phyloP scores from a whole-genome alignment of 2,329 filamentous ascomycete species.

The Colletotrichum magnum region DNA sequence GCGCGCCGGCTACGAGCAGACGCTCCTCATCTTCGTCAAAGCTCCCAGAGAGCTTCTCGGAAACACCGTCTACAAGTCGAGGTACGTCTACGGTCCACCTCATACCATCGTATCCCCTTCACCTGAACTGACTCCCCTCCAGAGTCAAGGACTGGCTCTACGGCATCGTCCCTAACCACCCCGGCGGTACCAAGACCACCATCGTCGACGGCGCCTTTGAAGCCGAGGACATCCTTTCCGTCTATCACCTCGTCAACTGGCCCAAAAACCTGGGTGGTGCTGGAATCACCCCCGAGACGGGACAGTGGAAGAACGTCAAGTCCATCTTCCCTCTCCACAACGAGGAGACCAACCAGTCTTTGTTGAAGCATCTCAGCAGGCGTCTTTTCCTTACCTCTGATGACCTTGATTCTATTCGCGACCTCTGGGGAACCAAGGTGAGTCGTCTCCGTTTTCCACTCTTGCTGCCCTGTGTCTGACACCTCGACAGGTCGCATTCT shows the following conservation, averaged over 20 bases:
- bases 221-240: conserved; percentile 78
- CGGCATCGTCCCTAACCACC: conserved; percentile 75
- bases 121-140: conserved; percentile 6
- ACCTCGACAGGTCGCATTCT: conserved; percentile 74
- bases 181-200: conserved; percentile 67
- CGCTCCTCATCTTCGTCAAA: conserved; percentile 76
- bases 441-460: neutral
- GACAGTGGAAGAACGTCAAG: conserved; percentile 72
- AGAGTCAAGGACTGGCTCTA: conserved; percentile 84
- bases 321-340: conserved; percentile 76
- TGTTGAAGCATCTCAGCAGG: conserved; percentile 70
- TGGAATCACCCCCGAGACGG: conserved; percentile 70
- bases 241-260: conserved; percentile 77
- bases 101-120: neutral
- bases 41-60: conserved; percentile 74
- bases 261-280: conserved; percentile 72
- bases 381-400: conserved; percentile 64
- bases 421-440: conserved; percentile 74
- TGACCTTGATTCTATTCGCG: conserved; percentile 71
- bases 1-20: conserved; percentile 77
- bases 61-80: conserved; percentile 76
- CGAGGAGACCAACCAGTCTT: conserved; percentile 65
- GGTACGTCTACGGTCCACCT: conserved; percentile 55
- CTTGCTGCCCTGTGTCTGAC: neutral
- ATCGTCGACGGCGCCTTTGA: conserved; percentile 66